phyloP scores from a whole-genome alignment of 441 rosid genomes.

The Jatropha multifida region DNA sequence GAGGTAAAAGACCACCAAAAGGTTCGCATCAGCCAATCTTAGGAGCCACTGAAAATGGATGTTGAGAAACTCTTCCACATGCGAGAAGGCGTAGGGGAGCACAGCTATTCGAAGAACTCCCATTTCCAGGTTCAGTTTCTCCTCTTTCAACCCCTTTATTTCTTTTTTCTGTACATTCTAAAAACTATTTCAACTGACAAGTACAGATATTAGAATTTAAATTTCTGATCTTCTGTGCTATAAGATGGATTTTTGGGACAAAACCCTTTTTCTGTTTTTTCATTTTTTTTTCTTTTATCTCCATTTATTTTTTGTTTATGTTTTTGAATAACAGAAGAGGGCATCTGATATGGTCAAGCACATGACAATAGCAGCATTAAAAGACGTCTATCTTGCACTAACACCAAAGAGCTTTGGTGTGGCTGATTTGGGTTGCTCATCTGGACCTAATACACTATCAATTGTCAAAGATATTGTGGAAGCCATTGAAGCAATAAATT shows the following conservation, averaged over 20 bases:
- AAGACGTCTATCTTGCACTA: constrained; percentile 43
- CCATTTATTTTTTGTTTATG: not conserved
- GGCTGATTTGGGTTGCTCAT: constrained; percentile 92
- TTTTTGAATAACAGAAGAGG: constrained; percentile 49
- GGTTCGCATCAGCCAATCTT: not conserved
- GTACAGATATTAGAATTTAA: too few relatives aligned
- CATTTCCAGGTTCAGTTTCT: constrained; percentile 51
- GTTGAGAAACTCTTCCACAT: constrained; percentile 75
- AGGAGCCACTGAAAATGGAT: constrained; percentile 38
- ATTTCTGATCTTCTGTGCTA: too few relatives aligned
- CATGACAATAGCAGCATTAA: constrained; percentile 57
- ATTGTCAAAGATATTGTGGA: constrained; percentile 58
- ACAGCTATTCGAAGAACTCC: constrained; percentile 82
- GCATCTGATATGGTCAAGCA: constrained; percentile 72
- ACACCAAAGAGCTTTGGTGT: constrained; percentile 58
- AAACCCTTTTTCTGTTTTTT: not conserved
- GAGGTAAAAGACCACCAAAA: not conserved
- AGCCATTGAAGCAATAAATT: constrained; percentile 40
- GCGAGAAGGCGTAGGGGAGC: constrained; percentile 66
- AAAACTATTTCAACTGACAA: too few relatives aligned
- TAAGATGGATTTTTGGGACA: too few relatives aligned
- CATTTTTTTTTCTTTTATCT: not conserved
- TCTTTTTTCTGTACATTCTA: not conserved
- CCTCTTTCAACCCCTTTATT: not conserved
- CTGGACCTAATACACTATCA: constrained; percentile 77